Evolutionary conservation across 2,329 filamentous ascomycete genomes (phyloP).

Genomic region (Trichoderma endophyticum): DNA sequence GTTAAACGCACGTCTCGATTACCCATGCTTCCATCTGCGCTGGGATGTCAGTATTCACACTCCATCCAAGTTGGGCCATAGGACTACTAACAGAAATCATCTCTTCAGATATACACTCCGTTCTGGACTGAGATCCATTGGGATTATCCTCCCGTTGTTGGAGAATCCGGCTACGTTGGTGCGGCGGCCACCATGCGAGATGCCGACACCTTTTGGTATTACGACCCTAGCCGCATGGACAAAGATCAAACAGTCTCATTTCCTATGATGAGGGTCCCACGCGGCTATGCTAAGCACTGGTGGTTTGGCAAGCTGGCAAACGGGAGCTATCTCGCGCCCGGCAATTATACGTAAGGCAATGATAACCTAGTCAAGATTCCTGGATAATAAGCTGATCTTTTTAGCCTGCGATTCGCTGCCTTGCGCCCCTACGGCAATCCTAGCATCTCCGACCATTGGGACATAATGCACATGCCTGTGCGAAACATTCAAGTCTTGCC

Average conservation of each 20-base stretch:
- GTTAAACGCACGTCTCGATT: constrained; percentile 29
- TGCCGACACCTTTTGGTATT: constrained; percentile 32
- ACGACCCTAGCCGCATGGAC: constrained; percentile 35
- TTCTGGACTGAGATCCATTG: constrained; percentile 40
- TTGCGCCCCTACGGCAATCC: constrained; percentile 42
- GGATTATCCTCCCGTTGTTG: constrained; percentile 40
- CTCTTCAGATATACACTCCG: constrained; percentile 36
- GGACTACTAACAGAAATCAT: not conserved
- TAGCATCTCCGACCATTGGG: constrained; percentile 41
- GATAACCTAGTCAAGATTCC: not conserved
- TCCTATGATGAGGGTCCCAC: constrained; percentile 34
- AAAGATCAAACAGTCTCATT: constrained; percentile 40
- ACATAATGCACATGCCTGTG: constrained; percentile 34
- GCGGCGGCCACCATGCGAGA: constrained; percentile 40
- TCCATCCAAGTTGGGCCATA: too few species aligned
- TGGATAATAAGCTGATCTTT: constrained; percentile 9
- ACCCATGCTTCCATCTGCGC: constrained; percentile 35
- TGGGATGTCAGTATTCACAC: constrained; percentile 33
- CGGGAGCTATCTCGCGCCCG: constrained; percentile 39
- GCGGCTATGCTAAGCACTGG: constrained; percentile 36
- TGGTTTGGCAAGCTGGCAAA: constrained; percentile 44
- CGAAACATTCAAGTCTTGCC: constrained; percentile 36
- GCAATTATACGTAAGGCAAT: constrained; percentile 38
- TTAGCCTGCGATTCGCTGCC: constrained; percentile 41
- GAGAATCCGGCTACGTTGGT: constrained; percentile 41